These are phyloP conservation scores for Vitis hybrid DNA, from an alignment of 177 flowering plant genomes.

Conservation along the genomic window DNA sequence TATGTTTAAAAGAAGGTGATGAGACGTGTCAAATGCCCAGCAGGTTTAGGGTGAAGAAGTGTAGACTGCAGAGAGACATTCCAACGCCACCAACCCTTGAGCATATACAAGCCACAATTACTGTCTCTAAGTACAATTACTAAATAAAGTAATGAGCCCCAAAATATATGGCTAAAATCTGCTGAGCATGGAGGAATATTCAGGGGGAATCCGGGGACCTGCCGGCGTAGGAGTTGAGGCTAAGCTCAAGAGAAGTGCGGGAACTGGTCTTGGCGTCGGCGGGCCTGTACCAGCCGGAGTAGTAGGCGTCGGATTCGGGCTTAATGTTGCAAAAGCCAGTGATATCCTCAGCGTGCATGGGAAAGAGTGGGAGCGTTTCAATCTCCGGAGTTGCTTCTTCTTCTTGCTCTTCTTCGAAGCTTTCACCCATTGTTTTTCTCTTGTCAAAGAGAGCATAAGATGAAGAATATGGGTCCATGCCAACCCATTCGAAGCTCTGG, in stretches of 20 bases:
- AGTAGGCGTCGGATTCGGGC: slow-evolving; percentile 20
- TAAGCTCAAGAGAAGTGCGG: slow-evolving; percentile 76
- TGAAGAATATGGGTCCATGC: slow-evolving; percentile 33
- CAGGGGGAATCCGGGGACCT: slow-evolving; percentile 19
- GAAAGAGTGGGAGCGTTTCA: slow-evolving; percentile 89
- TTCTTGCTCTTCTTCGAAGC: slow-evolving; percentile 23
- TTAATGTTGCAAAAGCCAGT: slow-evolving; percentile 24
- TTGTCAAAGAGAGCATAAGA: slow-evolving; percentile 30
- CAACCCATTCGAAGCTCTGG: slow-evolving; percentile 54
- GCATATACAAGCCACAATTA: too few species aligned
- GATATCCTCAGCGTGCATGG: slow-evolving; percentile 60
- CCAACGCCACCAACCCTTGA: too few species aligned
- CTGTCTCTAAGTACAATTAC: too few species aligned
- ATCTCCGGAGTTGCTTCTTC: slow-evolving; percentile 33
- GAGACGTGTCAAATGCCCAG: slow-evolving; percentile 10
- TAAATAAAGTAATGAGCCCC: too few species aligned
- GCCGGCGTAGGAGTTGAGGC: slow-evolving; percentile 59
- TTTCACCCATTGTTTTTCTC: slow-evolving; percentile 13
- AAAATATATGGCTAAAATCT: too few species aligned
- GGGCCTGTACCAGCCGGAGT: slow-evolving; percentile 31
- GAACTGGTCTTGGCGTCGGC: slow-evolving; percentile 8
- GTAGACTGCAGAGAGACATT: too few species aligned
- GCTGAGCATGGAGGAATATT: background rate
- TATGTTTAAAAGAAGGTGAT: background rate
- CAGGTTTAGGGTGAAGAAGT: background rate